Percentiles rank a stretch among this genome's conserved stretches.
These are phyloP conservation scores for Aphanocladium album DNA, from an alignment of 2,329 filamentous ascomycete genomes.

Conservation along the genomic window DNA sequence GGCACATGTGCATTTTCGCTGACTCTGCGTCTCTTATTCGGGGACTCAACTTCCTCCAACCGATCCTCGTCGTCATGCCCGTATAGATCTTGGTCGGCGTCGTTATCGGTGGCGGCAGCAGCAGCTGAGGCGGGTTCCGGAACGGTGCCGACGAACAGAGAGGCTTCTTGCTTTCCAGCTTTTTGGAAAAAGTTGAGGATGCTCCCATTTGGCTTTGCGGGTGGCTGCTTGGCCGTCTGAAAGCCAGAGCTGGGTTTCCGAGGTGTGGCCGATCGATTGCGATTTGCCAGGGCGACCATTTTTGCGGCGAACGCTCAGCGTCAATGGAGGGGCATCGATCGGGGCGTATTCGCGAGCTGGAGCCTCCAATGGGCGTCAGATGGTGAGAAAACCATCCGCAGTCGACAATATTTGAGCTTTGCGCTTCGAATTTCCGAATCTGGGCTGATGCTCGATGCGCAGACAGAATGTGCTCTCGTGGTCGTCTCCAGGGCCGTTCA, in stretches of 20 bases:
- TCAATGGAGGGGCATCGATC: not conserved
- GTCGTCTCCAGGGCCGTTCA: not conserved
- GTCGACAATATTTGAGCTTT: not conserved
- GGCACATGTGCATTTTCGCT: slow-evolving; percentile 21
- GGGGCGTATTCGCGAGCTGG: not conserved
- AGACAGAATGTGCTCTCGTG: not conserved
- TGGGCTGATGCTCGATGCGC: not conserved
- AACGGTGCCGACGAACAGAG: slow-evolving; percentile 46
- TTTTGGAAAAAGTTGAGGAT: slow-evolving; percentile 75
- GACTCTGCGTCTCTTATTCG: slow-evolving; percentile 26
- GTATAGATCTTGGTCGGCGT: slow-evolving; percentile 18
- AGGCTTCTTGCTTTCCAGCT: slow-evolving; percentile 52
- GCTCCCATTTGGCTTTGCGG: slow-evolving; percentile 51
- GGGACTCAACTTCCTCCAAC: slow-evolving; percentile 31
- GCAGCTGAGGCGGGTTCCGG: slow-evolving; percentile 14
- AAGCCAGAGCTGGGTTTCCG: slow-evolving; percentile 24
- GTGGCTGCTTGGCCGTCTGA: slow-evolving; percentile 29
- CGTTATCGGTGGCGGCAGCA: slow-evolving; percentile 17
- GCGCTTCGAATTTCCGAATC: not conserved
- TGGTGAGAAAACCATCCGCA: not conserved
- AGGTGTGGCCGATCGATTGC: slow-evolving; percentile 27
- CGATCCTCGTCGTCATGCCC: slow-evolving; percentile 23
- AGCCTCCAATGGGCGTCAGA: not conserved
- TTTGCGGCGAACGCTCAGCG: slow-evolving; percentile 6
- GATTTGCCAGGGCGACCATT: slow-evolving; percentile 32